These are phyloP conservation scores for slime mould (Dictyostelium discoideum) DNA, from an alignment of 78 protist species.

Conservation along the genomic window DNA sequence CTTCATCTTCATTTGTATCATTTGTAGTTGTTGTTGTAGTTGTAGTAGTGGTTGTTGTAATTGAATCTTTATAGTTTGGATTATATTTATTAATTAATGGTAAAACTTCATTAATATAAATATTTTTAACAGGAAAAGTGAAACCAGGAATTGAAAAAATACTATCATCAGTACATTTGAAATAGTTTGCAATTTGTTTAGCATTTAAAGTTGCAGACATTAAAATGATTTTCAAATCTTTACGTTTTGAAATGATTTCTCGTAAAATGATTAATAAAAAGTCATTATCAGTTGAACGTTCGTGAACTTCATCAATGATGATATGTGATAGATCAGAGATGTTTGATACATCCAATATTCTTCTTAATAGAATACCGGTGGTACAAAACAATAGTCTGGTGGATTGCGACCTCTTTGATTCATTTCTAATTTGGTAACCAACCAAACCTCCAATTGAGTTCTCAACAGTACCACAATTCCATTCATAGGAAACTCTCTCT, in stretches of 20 bases:
- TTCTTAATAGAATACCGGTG: slow-evolving; percentile 77
- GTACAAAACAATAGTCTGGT: slow-evolving; percentile 93
- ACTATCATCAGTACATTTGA: slow-evolving; percentile 23
- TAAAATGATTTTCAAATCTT: slow-evolving; percentile 81
- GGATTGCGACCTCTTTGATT: neutral
- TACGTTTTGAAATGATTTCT: slow-evolving; percentile 25
- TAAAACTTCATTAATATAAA: slow-evolving; percentile 39
- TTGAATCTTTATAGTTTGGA: neutral
- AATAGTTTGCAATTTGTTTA: slow-evolving; percentile 85
- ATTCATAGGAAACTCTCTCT: slow-evolving; percentile 91
- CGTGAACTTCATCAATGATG: slow-evolving; percentile 87
- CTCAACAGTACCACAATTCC: slow-evolving; percentile 61
- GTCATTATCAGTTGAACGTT: slow-evolving; percentile 76
- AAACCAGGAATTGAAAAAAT: slow-evolving; percentile 87
- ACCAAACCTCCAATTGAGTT: slow-evolving; percentile 70
- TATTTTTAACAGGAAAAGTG: slow-evolving; percentile 74
- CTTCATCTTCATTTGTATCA: neutral
- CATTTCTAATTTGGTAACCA: slow-evolving; percentile 92
- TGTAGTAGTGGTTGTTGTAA: neutral
- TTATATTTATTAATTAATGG: neutral
- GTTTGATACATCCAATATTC: slow-evolving; percentile 11
- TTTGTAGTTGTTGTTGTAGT: slow-evolving; percentile 22
- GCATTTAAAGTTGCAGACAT: slow-evolving; percentile 95
- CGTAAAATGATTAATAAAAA: slow-evolving; percentile 67
- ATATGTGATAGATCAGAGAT: slow-evolving; percentile 63